A percentile compares a stretch with the other conserved stretches of the same genome.
Conservation (phyloP, 208 protist genomes). For the Herpetomonas tarakana region DNA sequence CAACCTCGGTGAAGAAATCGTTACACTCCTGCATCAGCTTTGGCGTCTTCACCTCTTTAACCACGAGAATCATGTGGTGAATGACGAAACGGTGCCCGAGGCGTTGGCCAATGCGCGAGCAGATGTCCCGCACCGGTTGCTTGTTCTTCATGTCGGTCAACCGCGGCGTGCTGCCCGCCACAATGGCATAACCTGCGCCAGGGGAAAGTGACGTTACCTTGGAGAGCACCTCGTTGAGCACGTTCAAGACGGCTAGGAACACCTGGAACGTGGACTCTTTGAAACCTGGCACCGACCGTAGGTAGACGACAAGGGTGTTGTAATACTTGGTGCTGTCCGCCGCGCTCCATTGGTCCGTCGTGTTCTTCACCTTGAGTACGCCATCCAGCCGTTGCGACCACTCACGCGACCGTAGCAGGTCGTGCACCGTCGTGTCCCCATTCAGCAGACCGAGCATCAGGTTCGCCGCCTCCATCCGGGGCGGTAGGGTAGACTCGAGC, state of each 20-base stretch:
- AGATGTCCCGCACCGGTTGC: slow-evolving; percentile 40
- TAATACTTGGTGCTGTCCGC: slow-evolving; percentile 40
- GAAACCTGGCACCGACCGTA: slow-evolving; percentile 62
- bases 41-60: slow-evolving; percentile 48
- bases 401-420: slow-evolving; percentile 70
- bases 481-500: slow-evolving; percentile 67
- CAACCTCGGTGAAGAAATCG: slow-evolving; percentile 52
- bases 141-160: slow-evolving; percentile 78
- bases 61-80: slow-evolving; percentile 55
- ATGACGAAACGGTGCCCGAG: slow-evolving; percentile 62
- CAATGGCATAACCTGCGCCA: slow-evolving; percentile 63
- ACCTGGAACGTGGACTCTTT: slow-evolving; percentile 81
- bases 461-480: slow-evolving; percentile 58
- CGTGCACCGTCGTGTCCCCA: slow-evolving; percentile 48
- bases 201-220: slow-evolving; percentile 34
- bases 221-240: slow-evolving; percentile 37
- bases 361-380: slow-evolving; percentile 41
- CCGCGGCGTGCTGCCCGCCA: slow-evolving; percentile 52
- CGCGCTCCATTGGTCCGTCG: slow-evolving; percentile 53
- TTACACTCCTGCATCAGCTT: slow-evolving; percentile 74
- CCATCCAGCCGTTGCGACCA: slow-evolving; percentile 68
- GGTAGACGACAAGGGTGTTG: slow-evolving; percentile 58
- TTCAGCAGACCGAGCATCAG: slow-evolving; percentile 57
- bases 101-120: slow-evolving; percentile 30
- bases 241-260: slow-evolving; percentile 36